Conservation (phyloP, 2,329 filamentous ascomycete species). For the Sphaerulina populicola region DNA sequence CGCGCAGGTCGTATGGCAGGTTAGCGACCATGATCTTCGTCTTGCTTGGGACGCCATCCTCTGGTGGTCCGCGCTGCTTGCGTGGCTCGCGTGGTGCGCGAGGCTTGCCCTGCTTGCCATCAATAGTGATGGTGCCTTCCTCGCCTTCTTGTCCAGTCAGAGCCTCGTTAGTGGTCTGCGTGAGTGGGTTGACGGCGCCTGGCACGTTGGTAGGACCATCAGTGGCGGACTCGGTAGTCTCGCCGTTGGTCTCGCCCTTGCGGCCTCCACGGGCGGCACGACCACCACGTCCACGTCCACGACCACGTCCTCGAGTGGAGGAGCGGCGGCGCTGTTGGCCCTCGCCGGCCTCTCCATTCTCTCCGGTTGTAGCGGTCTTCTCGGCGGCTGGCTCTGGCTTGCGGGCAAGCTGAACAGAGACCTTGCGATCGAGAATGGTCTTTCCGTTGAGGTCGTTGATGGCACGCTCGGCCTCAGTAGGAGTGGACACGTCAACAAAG, state of each 20-base stretch:
- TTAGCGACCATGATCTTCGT: conserved; percentile 99
- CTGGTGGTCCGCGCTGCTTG: conserved; percentile 86
- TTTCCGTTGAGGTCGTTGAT: conserved; percentile 93
- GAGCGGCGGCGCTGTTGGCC: conserved; percentile 53
- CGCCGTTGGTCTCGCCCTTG: conserved; percentile 46
- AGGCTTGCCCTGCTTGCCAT: conserved; percentile 38
- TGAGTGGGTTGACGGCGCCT: conserved; percentile 44
- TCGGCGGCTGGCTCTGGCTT: conserved; percentile 83
- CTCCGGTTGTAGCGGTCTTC: conserved; percentile 64
- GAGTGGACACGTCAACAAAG: conserved; percentile 95
- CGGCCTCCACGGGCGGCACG: conserved; percentile 56
- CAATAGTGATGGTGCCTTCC: conserved; percentile 37
- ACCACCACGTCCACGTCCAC: conserved; percentile 54
- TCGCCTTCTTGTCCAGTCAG: conserved; percentile 48
- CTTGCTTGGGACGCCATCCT: conserved; percentile 96
- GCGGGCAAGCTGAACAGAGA: conserved; percentile 95
- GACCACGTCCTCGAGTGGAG: conserved; percentile 49
- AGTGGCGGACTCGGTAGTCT: conserved; percentile 29
- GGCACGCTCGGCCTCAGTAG: conserved; percentile 87
- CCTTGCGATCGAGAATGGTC: conserved; percentile 97
- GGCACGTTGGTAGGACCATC: conserved; percentile 46
- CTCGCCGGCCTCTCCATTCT: conserved; percentile 65
- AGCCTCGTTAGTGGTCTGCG: conserved; percentile 47
- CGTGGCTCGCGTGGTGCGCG: conserved; percentile 47
- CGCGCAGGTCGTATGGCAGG: conserved; percentile 92